phyloP scores from a whole-genome alignment of 352 stramenopile species.

The Globisporangium apiculatum region DNA sequence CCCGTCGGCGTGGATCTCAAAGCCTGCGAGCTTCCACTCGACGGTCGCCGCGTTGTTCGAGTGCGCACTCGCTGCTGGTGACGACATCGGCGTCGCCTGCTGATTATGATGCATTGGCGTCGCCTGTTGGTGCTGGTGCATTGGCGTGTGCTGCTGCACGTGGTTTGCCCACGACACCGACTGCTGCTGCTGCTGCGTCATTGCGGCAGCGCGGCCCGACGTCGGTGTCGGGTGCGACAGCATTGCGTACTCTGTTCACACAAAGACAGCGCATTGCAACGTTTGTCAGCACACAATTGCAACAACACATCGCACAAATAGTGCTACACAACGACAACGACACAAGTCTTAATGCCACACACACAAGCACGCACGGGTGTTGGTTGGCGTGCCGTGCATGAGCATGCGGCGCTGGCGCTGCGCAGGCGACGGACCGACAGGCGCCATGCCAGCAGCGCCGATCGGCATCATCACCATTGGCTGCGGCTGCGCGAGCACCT shows the following conservation, averaged over 20 bases:
- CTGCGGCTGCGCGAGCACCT: conserved; percentile 19
- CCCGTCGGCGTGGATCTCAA: conserved; percentile 72
- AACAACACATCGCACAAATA: too few species aligned
- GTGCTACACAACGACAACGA: too few species aligned
- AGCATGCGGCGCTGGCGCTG: conserved; percentile 16
- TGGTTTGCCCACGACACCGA: conserved; percentile 9
- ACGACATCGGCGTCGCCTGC: conserved; percentile 11
- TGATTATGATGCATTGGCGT: too few species aligned
- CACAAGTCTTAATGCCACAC: too few species aligned
- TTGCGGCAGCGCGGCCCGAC: conserved; percentile 8
- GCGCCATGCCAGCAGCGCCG: background rate
- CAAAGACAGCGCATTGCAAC: too few species aligned
- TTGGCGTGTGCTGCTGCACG: background rate
- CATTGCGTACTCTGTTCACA: conserved; percentile 6
- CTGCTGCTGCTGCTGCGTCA: conserved; percentile 4
- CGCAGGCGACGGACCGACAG: conserved; percentile 5
- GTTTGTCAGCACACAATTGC: too few species aligned
- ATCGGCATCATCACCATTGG: conserved; percentile 9
- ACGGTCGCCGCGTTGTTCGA: conserved; percentile 14
- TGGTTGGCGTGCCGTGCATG: conserved; percentile 11
- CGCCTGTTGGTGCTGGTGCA: conserved; percentile 13
- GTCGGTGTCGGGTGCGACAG: conserved; percentile 4
- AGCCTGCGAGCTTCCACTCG: conserved; percentile 74
- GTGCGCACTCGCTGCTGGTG: conserved; percentile 15
- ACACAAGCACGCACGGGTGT: conserved; percentile 2